These are phyloP conservation scores for Tolypocladium nubicola DNA, from an alignment of 2,329 filamentous ascomycete species.

Conservation along the genomic window DNA sequence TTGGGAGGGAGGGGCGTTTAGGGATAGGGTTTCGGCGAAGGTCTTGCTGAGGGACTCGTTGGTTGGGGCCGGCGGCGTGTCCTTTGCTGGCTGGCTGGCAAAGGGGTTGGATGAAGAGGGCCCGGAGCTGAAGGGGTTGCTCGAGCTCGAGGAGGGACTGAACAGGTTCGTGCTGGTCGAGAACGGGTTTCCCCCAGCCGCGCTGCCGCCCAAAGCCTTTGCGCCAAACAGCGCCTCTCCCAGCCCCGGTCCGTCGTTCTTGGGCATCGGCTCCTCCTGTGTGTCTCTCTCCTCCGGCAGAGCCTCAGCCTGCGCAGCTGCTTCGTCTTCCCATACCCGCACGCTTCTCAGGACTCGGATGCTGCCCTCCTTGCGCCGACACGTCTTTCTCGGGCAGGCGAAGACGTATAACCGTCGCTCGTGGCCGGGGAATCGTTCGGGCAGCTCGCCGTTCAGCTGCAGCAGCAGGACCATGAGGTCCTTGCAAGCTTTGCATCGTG, in stretches of 20 bases:
- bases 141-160: conserved; percentile 14
- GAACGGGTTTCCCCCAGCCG: conserved; percentile 47
- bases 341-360: conserved; percentile 65
- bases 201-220: conserved; percentile 31
- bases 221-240: conserved; percentile 64
- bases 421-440: conserved; percentile 75
- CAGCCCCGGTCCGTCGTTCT: conserved; percentile 32
- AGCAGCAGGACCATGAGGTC: conserved; percentile 74
- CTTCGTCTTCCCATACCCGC: conserved; percentile 37
- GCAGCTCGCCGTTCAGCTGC: conserved; percentile 84
- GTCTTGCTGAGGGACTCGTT: conserved; percentile 39
- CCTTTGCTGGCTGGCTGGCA: conserved; percentile 20
- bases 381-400: conserved; percentile 66
- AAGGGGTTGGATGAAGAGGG: conserved; percentile 17
- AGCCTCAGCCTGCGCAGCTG: conserved; percentile 12
- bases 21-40: conserved; percentile 66
- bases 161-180: conserved; percentile 41
- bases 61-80: conserved; percentile 14
- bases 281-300: conserved; percentile 20
- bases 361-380: conserved; percentile 73
- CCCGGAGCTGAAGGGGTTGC: conserved; percentile 20
- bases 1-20: conserved; percentile 43
- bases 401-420: conserved; percentile 84
- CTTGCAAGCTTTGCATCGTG: conserved; percentile 81
- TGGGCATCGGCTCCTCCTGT: conserved; percentile 19